Percentiles rank a stretch among this genome's conserved stretches.
phyloP scores from a whole-genome alignment of 1,284 basidiomycete genomes.

The Coriolopsis trogii region DNA sequence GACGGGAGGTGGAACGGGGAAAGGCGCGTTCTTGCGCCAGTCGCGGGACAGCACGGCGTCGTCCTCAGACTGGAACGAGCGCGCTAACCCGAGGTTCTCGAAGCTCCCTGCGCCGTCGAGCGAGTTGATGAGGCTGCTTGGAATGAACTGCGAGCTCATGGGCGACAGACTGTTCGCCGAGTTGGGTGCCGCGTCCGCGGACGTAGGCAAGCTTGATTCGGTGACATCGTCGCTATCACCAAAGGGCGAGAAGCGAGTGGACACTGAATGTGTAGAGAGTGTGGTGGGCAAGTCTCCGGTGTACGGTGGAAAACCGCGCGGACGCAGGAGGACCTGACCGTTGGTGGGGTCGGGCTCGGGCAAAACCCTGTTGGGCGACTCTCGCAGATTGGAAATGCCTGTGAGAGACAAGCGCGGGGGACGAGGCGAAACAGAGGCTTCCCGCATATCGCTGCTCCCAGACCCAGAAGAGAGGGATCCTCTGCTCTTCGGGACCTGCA shows the following conservation, averaged over 20 bases:
- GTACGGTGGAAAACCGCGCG: conserved; percentile 45
- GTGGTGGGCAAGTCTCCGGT: conserved; percentile 41
- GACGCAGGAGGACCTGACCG: conserved; percentile 31
- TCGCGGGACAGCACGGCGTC: conserved; percentile 55
- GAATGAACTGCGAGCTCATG: conserved; percentile 50
- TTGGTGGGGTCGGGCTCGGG: conserved; percentile 24
- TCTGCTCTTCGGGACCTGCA: conserved; percentile 23
- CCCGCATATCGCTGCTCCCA: conserved; percentile 20
- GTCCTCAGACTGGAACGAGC: conserved; percentile 59
- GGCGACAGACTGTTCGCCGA: conserved; percentile 31
- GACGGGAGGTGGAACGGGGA: conserved; percentile 28
- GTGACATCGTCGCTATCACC: conserved; percentile 41
- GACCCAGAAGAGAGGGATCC: conserved; percentile 27
- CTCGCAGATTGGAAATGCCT: conserved; percentile 39
- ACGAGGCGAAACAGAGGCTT: conserved; percentile 36
- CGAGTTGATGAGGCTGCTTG: conserved; percentile 58
- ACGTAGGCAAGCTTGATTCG: conserved; percentile 7
- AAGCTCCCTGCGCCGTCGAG: conserved; percentile 43
- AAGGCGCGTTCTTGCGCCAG: conserved; percentile 41
- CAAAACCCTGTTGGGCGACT: conserved; percentile 18
- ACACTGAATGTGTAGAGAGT: conserved; percentile 30
- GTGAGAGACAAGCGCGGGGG: conserved; percentile 43
- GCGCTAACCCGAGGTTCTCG: conserved; percentile 37
- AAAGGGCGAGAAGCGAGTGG: conserved; percentile 54
- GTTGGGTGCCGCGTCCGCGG: conserved; percentile 17